Conservation (phyloP, 2,329 filamentous ascomycete genomes). For the Sarocladium kiliense region DNA sequence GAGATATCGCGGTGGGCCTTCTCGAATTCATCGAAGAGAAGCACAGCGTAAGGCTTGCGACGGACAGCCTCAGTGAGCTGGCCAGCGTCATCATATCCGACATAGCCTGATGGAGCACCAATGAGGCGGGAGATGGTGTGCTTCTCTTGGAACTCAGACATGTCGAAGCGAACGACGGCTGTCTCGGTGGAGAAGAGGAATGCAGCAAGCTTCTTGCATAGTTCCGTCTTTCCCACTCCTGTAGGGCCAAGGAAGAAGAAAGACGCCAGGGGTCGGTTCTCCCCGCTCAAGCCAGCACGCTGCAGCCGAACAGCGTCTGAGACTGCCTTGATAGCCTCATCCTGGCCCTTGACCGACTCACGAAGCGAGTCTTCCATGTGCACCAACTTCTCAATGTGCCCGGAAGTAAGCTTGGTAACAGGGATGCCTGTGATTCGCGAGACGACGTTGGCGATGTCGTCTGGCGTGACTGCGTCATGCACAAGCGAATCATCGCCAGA, state of each 20-base stretch:
- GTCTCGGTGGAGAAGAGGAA: conserved; percentile 92
- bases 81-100: conserved; percentile 94
- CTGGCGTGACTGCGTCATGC: conserved; percentile 90
- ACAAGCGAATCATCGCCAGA: conserved; percentile 56
- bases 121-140: conserved; percentile 93
- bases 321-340: conserved; percentile 86
- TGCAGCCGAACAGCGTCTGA: conserved; percentile 92
- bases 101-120: conserved; percentile 87
- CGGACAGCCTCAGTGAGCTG: conserved; percentile 94
- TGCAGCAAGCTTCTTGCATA: conserved; percentile 90
- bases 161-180: conserved; percentile 91
- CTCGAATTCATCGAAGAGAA: conserved; percentile 96
- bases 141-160: conserved; percentile 97
- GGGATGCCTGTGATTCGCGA: conserved; percentile 90
- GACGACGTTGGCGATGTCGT: conserved; percentile 91
- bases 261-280: conserved; percentile 85
- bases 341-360: conserved; percentile 82
- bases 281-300: conserved; percentile 82
- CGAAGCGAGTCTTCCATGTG: conserved; percentile 91
- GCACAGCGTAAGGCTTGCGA: conserved; percentile 88
- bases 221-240: conserved; percentile 93
- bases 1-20: conserved; percentile 96
- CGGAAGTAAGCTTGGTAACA: conserved; percentile 84
- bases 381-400: conserved; percentile 90
- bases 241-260: conserved; percentile 99